Conservation (phyloP, 208 protist genomes). For the Histomonas meleagridis region DNA sequence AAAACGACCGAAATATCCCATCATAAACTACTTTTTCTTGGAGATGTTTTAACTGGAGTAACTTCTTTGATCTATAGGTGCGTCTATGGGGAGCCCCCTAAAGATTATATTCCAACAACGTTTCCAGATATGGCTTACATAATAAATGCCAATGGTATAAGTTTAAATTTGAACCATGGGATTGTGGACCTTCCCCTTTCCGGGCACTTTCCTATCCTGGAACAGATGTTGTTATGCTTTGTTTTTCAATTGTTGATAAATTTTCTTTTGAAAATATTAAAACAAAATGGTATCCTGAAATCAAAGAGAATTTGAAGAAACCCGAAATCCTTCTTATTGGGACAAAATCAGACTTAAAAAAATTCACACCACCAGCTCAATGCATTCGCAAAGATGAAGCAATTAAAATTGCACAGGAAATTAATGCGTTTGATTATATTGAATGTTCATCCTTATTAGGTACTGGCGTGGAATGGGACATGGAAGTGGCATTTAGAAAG, state of each 20-base stretch:
- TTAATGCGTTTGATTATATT: constrained; percentile 46
- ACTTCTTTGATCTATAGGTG: no score
- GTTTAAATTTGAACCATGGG: no score
- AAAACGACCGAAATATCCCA: no score
- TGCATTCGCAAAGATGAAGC: constrained; percentile 38
- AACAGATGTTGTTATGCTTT: constrained; percentile 44
- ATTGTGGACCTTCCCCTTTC: not conserved
- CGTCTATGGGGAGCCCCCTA: constrained; percentile 67
- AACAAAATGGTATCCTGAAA: constrained; percentile 53
- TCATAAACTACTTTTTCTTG: no score
- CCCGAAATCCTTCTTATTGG: constrained; percentile 65
- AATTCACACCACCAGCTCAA: not conserved
- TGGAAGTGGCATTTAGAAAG: no score
- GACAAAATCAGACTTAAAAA: constrained; percentile 68
- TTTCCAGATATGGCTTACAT: constrained; percentile 40
- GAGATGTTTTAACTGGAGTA: no score
- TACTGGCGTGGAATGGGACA: constrained; percentile 48
- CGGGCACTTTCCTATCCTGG: constrained; percentile 39
- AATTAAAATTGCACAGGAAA: not conserved
- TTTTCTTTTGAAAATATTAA: constrained; percentile 60
- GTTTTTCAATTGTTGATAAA: constrained; percentile 46
- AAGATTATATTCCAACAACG: constrained; percentile 40
- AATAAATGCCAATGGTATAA: not conserved
- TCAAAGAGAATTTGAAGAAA: not conserved
- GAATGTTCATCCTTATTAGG: constrained; percentile 47